Evolutionary conservation across 1,284 basidiomycete genomes (phyloP), one percentile per base, ranked within the genome.

Genomic region (Cryptococcus maquisensis): DNA sequence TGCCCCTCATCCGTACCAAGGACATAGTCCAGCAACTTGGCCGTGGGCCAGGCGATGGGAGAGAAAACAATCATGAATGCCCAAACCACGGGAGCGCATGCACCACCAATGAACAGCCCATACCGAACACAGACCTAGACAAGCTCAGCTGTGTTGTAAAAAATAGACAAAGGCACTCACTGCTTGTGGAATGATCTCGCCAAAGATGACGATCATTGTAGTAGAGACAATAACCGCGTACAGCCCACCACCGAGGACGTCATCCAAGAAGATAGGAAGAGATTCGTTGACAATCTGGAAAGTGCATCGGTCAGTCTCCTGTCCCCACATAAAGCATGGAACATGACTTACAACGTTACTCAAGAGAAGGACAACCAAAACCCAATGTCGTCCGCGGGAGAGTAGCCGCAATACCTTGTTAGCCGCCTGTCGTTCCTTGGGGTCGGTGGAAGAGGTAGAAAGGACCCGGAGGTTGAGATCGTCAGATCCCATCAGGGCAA

Each of bases 401-500:
- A 97, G 83, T 2, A 97, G 79, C n/a, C 77, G 79, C 40, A 92
- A 74, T 1, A 94, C 90, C 78, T 83, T 87, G 59, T 81, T 79
- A 0, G 90, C 90, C 55, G 90, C 85, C 51, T 73, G 69, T 61
- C 82, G 81, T 72, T 92, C 88, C 42, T 70, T 78, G 1, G 76
- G 65, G 66, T 92, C 83, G 20, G 86, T 86, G 0, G 90, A 93
- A 1, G 88, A 89, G 0, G 85, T 81, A 1, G 88, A 80, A 23
- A 95, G 80, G 1, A 96, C 93, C 26, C 90, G 86, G 18, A 97
- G 81, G 68, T 96, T 92, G 42, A 97, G 82, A 64, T 93, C 88
- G 67, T 98, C 94, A 18, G 96, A 83, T 2, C 94, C 93, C 93
- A 96, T 96, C 32, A 96, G 80, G 5, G 90, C 93, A 20, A 97